phyloP scores from a whole-genome alignment of 768 basidiomycete genomes.

The Panaeolus papilionaceus region DNA sequence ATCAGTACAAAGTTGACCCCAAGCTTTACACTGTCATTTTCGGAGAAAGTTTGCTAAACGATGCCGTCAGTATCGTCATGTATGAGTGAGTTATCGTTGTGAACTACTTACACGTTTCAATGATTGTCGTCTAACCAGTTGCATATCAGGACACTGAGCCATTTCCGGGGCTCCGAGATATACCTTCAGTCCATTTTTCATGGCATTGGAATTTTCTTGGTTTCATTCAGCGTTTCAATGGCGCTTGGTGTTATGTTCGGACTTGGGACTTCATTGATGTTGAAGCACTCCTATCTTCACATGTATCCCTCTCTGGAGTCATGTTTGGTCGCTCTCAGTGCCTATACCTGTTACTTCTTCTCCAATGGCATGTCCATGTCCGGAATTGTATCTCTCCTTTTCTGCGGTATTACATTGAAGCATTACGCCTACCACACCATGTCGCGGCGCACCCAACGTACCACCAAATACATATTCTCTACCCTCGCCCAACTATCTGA shows the following conservation, averaged over 20 bases:
- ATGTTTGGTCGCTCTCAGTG: conserved; percentile 93
- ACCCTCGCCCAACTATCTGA: conserved; percentile 94
- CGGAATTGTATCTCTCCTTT: conserved; percentile 96
- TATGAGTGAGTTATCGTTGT: conserved; percentile 82
- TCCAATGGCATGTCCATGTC: conserved; percentile 95
- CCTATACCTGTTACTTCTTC: conserved; percentile 98
- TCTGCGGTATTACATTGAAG: conserved; percentile 98
- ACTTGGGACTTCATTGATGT: conserved; percentile 85
- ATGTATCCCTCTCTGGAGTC: conserved; percentile 94
- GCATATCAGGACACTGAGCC: conserved; percentile 77
- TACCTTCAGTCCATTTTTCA: conserved; percentile 90
- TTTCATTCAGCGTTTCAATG: conserved; percentile 96
- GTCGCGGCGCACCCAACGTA: conserved; percentile 92
- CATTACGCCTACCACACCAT: conserved; percentile 99
- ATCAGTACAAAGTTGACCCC: conserved; percentile 98
- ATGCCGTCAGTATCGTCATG: conserved; percentile 99
- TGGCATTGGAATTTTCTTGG: conserved; percentile 96
- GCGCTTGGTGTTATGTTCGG: conserved; percentile 92
- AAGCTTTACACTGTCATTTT: conserved; percentile 98
- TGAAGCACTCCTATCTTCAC: conserved; percentile 91
- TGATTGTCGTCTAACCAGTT: not conserved
- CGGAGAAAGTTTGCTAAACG: conserved; percentile 95
- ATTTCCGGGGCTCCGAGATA: conserved; percentile 90
- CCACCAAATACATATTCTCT: conserved; percentile 95
- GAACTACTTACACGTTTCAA: not conserved